A percentile compares a stretch with the other conserved stretches of the same genome.
Conservation (phyloP, 2,329 filamentous ascomycete genomes). For the Fusarium goolgardi region DNA sequence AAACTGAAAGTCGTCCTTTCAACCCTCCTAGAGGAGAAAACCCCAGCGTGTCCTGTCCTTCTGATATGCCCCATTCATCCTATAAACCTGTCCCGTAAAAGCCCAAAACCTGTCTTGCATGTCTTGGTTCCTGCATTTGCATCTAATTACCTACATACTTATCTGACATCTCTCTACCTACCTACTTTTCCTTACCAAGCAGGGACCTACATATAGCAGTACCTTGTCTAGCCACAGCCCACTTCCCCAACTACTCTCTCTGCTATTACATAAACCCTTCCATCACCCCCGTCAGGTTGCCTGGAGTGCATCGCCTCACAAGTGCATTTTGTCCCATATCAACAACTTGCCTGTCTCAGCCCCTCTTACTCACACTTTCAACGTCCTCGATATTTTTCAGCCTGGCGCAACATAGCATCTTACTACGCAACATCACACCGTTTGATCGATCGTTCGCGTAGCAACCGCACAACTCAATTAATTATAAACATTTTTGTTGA, state of each 20-base stretch:
- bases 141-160: slow-evolving; percentile 6
- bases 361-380: slow-evolving; percentile 39
- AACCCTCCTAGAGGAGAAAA: slow-evolving; percentile 36
- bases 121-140: slow-evolving; percentile 32
- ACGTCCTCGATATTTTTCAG: slow-evolving; percentile 37
- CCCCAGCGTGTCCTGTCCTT: slow-evolving; percentile 44
- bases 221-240: slow-evolving; percentile 34
- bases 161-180: neutral
- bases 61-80: slow-evolving; percentile 37
- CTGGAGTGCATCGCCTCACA: slow-evolving; percentile 39
- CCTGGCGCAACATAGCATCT: slow-evolving; percentile 38
- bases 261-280: slow-evolving; percentile 34
- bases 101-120: slow-evolving; percentile 34
- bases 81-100: slow-evolving; percentile 39
- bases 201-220: slow-evolving; percentile 3
- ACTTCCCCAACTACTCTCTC: slow-evolving; percentile 28
- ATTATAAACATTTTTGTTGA: slow-evolving; percentile 20
- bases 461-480: slow-evolving; percentile 26
- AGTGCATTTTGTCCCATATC: slow-evolving; percentile 20
- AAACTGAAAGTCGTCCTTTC: slow-evolving; percentile 39
- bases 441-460: slow-evolving; percentile 35
- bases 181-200: neutral
- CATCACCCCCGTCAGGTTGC: slow-evolving; percentile 19
- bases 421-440: slow-evolving; percentile 29
- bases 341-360: slow-evolving; percentile 19